Base-by-base conservation (phyloP, 352 stramenopile species). In the Blastocystis sp. region DNA sequence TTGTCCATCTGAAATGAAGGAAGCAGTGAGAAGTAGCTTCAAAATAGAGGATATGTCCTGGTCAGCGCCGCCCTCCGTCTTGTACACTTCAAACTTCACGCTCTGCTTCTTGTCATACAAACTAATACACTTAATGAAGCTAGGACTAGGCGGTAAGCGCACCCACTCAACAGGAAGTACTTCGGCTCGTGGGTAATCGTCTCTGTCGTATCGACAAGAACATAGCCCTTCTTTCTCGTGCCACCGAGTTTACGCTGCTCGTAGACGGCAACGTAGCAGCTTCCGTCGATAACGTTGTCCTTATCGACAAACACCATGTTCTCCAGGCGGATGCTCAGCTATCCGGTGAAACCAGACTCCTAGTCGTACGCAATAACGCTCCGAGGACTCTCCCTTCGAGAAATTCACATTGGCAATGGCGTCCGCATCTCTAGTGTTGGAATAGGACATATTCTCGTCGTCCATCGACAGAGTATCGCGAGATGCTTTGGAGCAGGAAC, bases 61-160 rank as follows among this genome's bases (percentile, higher is more conserved):
- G 21, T 24, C 52, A 4, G 40, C 45, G 10, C 66, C 48, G 17
- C 71, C 71, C 34, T 81, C 48, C 11, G 71, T 81, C 43, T 81
- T 54, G 45, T 81, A 81, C 48, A 81, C 71, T 38, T 81, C 71
- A 42, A 81, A 81, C 11, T 60, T 57, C 6, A 81, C 17, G 66
- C 57, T 81, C 43, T 81, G 71, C 21, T 65, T 65, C 71, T 81
- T 81, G 71, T 81, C 43, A 54, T 81, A 81, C 38, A 81, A 38
- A 3, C 64, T 45, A 48, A 81, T 66, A 48, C 71, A 54, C 40
- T 81, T 42, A 28, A 81, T 28, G 43, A 81, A 81, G n/a, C 66
- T 54, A 38, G 71, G 71, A 81, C 71, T 81, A 81, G 6, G 19
- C 11, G 10, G 64, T 17, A 81, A 34, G 28, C 28, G n/a, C 19